Evolutionary conservation across 2,329 filamentous ascomycete species (phyloP).

Genomic region (Alternaria conjuncta): DNA sequence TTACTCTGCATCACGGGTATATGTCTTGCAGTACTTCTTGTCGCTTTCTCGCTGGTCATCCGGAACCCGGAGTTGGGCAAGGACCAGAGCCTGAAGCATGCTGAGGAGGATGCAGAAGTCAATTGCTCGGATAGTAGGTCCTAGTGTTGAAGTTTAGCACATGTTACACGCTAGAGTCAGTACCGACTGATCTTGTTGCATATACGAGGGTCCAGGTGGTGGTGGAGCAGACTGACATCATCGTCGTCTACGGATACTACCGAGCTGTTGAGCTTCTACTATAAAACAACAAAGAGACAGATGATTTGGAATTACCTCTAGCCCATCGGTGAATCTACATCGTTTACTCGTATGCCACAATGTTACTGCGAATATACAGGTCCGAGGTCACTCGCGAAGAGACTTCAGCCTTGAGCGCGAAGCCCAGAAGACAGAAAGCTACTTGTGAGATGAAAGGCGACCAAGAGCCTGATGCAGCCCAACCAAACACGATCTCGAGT

Average conservation of each 20-base stretch:
- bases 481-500: neutral
- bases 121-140: neutral
- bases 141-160: neutral
- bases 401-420: neutral
- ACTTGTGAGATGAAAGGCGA: neutral
- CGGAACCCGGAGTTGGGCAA: conserved; percentile 55
- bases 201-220: neutral
- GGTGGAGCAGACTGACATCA: neutral
- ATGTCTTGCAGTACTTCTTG: conserved; percentile 56
- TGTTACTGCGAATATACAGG: neutral
- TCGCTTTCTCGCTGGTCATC: conserved; percentile 54
- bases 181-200: neutral
- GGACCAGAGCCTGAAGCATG: conserved; percentile 54
- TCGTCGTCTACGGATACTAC: neutral
- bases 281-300: neutral
- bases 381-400: neutral
- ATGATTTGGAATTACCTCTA: neutral
- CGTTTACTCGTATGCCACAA: neutral
- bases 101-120: conserved; percentile 34
- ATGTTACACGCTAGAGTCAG: neutral
- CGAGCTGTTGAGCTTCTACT: neutral
- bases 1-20: conserved; percentile 60
- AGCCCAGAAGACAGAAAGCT: neutral
- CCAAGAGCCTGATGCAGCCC: neutral
- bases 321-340: neutral